A percentile compares a stretch with the other conserved stretches of the same genome.
Conservation (phyloP, 2,329 filamentous ascomycete species). For the Exophiala dermatitidis region DNA sequence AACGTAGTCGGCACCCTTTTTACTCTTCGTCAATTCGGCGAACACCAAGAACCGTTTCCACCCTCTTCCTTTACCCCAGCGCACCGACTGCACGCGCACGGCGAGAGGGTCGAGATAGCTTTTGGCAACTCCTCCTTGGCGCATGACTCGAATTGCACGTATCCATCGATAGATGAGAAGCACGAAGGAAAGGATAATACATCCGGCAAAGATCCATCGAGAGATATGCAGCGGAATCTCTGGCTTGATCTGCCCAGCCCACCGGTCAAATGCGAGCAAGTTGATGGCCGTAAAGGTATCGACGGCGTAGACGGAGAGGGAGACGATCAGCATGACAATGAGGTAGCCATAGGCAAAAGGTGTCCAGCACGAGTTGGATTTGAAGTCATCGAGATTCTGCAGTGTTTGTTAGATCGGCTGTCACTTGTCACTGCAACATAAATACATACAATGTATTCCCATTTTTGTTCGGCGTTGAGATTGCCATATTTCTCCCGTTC, state of each 20-base stretch:
- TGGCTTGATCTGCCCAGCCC: slow-evolving; percentile 77
- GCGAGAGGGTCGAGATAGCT: slow-evolving; percentile 86
- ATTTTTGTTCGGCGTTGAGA: slow-evolving; percentile 77
- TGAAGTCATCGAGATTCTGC: slow-evolving; percentile 66
- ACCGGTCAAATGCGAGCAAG: slow-evolving; percentile 77
- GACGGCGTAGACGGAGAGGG: slow-evolving; percentile 75
- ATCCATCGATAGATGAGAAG: slow-evolving; percentile 75
- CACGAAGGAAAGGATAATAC: slow-evolving; percentile 83
- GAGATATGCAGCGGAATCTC: slow-evolving; percentile 68
- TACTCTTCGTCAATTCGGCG: slow-evolving; percentile 80
- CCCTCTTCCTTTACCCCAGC: slow-evolving; percentile 65
- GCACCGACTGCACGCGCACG: slow-evolving; percentile 73
- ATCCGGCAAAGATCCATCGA: slow-evolving; percentile 91
- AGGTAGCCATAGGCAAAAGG: slow-evolving; percentile 77
- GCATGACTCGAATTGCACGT: slow-evolving; percentile 72
- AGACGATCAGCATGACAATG: slow-evolving; percentile 70
- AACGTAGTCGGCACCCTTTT: slow-evolving; percentile 82
- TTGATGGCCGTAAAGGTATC: slow-evolving; percentile 93
- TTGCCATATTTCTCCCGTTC: slow-evolving; percentile 53
- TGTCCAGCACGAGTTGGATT: slow-evolving; percentile 67
- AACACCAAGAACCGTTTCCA: slow-evolving; percentile 92
- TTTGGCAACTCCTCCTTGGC: slow-evolving; percentile 76
- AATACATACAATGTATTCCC: slow-evolving; percentile 76
- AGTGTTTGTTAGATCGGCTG: slow-evolving; percentile 10
- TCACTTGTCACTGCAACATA: neutral